Percentiles rank a stretch among this genome's conserved stretches.
Evolutionary conservation across 495 filamentous ascomycete genomes (phyloP).

Genomic region (Pyronema domesticum): DNA sequence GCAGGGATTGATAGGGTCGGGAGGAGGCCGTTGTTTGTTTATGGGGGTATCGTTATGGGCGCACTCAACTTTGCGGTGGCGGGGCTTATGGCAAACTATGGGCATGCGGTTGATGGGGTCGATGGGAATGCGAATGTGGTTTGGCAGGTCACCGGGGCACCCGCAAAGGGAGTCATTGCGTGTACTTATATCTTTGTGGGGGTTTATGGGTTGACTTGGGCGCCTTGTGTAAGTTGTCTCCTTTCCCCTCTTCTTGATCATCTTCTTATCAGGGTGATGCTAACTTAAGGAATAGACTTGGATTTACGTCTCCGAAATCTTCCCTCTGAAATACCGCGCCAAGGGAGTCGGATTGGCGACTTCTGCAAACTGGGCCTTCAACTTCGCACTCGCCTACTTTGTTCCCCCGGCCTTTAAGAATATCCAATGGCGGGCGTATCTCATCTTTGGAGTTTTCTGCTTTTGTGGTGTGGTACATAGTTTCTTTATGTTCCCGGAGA

Average conservation of each 20-base stretch:
- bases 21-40: conserved; percentile 47
- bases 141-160: conserved; percentile 34
- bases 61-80: conserved; percentile 52
- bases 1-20: conserved; percentile 42
- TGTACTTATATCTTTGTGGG: conserved; percentile 65
- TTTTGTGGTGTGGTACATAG: conserved; percentile 52
- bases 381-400: conserved; percentile 56
- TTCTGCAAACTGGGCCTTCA: conserved; percentile 59
- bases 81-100: conserved; percentile 31
- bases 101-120: conserved; percentile 36
- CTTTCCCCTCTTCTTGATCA: too few species aligned
- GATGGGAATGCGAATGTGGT: conserved; percentile 48
- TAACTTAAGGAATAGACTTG: neutral
- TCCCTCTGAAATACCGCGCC: conserved; percentile 51
- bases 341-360: conserved; percentile 56
- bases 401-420: conserved; percentile 56
- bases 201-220: conserved; percentile 55
- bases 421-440: conserved; percentile 56
- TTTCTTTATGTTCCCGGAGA: conserved; percentile 74
- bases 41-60: conserved; percentile 51
- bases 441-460: conserved; percentile 62
- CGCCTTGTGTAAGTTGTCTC: neutral
- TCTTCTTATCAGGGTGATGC: too few species aligned
- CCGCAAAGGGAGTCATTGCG: conserved; percentile 56
- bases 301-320: conserved; percentile 43